Evolutionary conservation across 1,139 yeast species (phyloP).

Genomic region (Saccharomycopsis crataegensis): DNA sequence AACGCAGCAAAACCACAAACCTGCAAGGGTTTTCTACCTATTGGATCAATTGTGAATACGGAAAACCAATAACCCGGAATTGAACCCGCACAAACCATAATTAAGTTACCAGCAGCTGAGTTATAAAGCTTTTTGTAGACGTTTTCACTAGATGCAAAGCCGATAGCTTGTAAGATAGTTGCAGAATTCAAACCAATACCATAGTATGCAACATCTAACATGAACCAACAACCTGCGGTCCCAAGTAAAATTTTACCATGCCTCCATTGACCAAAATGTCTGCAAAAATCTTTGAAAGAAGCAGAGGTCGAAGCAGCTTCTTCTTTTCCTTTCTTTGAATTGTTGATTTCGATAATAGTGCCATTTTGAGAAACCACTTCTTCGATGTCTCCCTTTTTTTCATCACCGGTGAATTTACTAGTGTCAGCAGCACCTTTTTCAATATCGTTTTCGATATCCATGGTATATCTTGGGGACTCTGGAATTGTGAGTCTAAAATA

Average conservation of each 20-base stretch:
- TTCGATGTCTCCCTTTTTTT: constrained; percentile 26
- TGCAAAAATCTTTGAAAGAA: constrained; percentile 48
- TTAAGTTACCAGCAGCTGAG: constrained; percentile 81
- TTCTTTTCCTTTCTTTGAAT: constrained; percentile 27
- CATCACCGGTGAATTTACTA: constrained; percentile 40
- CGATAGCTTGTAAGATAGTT: constrained; percentile 75
- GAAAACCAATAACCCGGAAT: constrained; percentile 87
- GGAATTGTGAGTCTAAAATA: constrained; percentile 90
- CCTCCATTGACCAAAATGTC: constrained; percentile 82
- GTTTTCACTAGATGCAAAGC: constrained; percentile 58
- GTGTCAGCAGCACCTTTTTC: constrained; percentile 59
- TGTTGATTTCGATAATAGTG: constrained; percentile 32
- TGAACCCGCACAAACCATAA: constrained; percentile 84
- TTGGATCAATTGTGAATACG: constrained; percentile 64
- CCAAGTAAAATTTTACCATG: constrained; percentile 81
- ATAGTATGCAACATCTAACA: constrained; percentile 91
- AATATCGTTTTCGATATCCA: constrained; percentile 56
- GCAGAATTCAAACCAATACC: constrained; percentile 81
- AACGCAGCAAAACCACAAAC: constrained; percentile 62
- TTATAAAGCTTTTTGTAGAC: constrained; percentile 61
- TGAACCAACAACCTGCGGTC: constrained; percentile 96
- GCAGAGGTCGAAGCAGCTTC: constrained; percentile 23
- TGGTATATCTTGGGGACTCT: constrained; percentile 83
- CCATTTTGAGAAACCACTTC: constrained; percentile 25
- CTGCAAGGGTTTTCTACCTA: constrained; percentile 83